Conservation (phyloP, 2,329 filamentous ascomycete genomes). For the Paraconiothyrium sp. region DNA sequence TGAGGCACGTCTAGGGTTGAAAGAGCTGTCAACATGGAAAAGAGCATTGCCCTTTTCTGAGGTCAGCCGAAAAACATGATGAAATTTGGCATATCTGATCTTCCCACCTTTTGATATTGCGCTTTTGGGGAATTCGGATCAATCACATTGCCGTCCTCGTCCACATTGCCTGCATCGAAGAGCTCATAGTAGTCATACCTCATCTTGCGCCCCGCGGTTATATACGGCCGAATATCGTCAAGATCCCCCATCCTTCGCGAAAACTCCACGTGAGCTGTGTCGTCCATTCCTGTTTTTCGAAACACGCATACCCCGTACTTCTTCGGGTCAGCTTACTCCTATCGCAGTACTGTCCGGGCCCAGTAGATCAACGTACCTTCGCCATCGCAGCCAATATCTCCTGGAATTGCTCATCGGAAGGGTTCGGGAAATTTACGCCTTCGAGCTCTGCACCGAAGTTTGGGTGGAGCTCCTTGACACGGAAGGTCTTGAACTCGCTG, state of each 20-base stretch:
- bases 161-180: conserved; percentile 67
- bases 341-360: neutral
- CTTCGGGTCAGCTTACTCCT: neutral
- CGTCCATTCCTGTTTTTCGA: conserved; percentile 60
- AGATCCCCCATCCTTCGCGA: conserved; percentile 63
- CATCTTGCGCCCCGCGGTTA: conserved; percentile 55
- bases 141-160: conserved; percentile 57
- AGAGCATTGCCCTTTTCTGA: conserved; percentile 44
- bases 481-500: conserved; percentile 35
- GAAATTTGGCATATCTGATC: neutral
- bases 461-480: conserved; percentile 47
- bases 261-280: conserved; percentile 63
- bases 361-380: conserved; percentile 11
- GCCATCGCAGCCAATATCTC: conserved; percentile 44
- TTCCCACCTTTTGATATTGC: conserved; percentile 44
- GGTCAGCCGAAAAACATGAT: neutral
- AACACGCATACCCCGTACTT: conserved; percentile 64
- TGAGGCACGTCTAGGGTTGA: conserved; percentile 32
- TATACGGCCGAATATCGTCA: conserved; percentile 63
- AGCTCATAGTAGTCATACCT: conserved; percentile 61
- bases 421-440: conserved; percentile 41
- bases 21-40: conserved; percentile 35
- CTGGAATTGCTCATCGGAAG: conserved; percentile 42
- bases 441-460: conserved; percentile 49
- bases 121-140: conserved; percentile 52